Percentiles rank a stretch among this genome's conserved stretches.
Evolutionary conservation across 441 rosid species (phyloP).

Genomic region (Bruguiera hainesii): DNA sequence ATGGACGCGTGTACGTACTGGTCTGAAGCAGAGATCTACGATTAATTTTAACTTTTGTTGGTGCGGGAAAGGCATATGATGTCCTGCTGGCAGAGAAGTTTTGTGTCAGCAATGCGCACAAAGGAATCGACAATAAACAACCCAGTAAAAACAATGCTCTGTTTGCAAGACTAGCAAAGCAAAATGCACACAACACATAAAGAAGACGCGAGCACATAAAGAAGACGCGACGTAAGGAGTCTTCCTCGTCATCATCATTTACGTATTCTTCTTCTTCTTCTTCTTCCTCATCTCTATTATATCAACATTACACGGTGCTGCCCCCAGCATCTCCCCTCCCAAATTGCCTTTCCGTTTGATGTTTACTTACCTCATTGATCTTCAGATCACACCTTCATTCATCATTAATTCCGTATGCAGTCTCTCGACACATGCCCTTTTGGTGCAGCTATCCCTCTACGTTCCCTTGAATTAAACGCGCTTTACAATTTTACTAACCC

Average conservation of each 20-base stretch:
- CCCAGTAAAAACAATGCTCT: constrained; percentile 11
- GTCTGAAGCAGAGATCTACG: too few species aligned
- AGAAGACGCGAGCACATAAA: constrained; percentile 22
- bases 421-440: too few species aligned
- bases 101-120: constrained; percentile 15
- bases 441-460: too few species aligned
- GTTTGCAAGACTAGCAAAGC: constrained; percentile 15
- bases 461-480: too few species aligned
- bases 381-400: neutral
- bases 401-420: too few species aligned
- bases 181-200: neutral
- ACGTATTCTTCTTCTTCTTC: constrained; percentile 13
- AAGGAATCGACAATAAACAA: constrained; percentile 17
- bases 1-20: too few species aligned
- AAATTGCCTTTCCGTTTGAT: constrained; percentile 4
- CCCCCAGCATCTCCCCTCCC: neutral
- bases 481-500: too few species aligned
- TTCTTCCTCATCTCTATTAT: neutral
- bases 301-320: constrained; percentile 3
- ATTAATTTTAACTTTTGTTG: constrained; percentile 1
- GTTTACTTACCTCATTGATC: constrained; percentile 13
- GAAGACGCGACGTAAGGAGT: constrained; percentile 11
- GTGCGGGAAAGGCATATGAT: constrained; percentile 13
- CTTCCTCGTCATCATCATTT: constrained; percentile 16
- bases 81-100: neutral